Base-by-base conservation (phyloP, 2,329 filamentous ascomycete species). In the Hypoxylon rubiginosum region DNA sequence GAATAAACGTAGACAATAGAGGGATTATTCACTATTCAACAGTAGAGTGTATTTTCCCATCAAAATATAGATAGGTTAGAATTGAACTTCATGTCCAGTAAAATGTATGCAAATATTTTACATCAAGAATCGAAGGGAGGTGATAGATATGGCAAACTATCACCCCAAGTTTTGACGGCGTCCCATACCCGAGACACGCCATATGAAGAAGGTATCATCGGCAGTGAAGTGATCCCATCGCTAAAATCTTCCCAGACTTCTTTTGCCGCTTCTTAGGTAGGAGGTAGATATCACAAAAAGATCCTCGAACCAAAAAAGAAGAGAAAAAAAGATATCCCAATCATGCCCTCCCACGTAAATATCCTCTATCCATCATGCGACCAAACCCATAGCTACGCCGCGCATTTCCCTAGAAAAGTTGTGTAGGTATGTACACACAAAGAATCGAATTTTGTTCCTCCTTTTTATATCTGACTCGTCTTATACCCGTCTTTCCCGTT, bases 91-190 rank as follows among this genome's bases (percentile, higher is more conserved):
- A 59, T 64, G 48, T 61, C 49, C 62, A 55, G 49, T 53, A 61
- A 58, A 58, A 58, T 46, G 46, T 62, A 62, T 51, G 15, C 24
- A 36, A 69, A 62, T 66, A 71, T 62, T 24, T 13, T 71, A 67
- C 66, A 69, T 59, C 19, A 61, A 56, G 68, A 68, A 70, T 66
- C 43, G 63, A 70, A 68, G 36, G 19, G 19, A 45, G 58, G 45
- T 36, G 43, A 51, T 11, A 49, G 8, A 55, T 7, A n/a, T 17
- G 30, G 19, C 49, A 51, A 51, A 36, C 51, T 36, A 41, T 30
- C 24, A 45, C 52, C 36, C 36, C 9, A 54, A 43, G 8, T 19
- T 43, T 26, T 26, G 34, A 28, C 36, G 19, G 13, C 32, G 48
- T 55, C 24, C 19, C 26, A 26, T 53, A 43, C 11, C 51, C 24